These are phyloP conservation scores for Coemansia sp. DNA, from an alignment of 192 early-diverging fungal genomes.

Conservation along the genomic window DNA sequence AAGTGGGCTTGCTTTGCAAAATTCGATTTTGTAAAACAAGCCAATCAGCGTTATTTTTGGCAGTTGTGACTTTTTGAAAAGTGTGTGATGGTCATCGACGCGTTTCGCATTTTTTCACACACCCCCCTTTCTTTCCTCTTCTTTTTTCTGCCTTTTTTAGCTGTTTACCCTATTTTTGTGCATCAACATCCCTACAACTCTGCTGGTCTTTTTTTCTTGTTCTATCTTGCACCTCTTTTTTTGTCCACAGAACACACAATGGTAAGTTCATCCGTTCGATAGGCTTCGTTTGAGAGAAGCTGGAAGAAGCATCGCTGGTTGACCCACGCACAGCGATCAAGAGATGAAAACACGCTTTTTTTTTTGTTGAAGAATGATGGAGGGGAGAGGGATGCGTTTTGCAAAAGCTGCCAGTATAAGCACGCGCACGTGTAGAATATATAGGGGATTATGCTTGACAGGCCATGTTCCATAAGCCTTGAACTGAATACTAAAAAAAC, in stretches of 20 bases:
- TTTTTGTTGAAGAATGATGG: too few species aligned
- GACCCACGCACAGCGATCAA: too few species aligned
- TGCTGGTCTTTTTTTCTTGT: slow-evolving; percentile 1
- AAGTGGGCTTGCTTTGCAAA: too few species aligned
- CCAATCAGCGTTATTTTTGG: not conserved
- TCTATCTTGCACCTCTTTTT: not conserved
- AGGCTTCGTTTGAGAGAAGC: too few species aligned
- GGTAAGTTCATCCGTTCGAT: slow-evolving; percentile 13
- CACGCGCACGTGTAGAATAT: too few species aligned
- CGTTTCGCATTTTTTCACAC: not conserved
- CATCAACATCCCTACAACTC: not conserved
- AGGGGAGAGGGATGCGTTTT: too few species aligned
- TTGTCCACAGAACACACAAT: slow-evolving; percentile 10
- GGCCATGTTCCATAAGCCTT: not conserved
- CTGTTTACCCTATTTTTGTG: not conserved
- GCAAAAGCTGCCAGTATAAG: too few species aligned
- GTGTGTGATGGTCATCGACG: not conserved
- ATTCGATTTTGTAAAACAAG: not conserved
- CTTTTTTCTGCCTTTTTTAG: not conserved
- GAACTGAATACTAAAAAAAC: not conserved
- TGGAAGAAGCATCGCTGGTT: too few species aligned
- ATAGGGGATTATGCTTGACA: not conserved
- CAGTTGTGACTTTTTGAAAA: not conserved
- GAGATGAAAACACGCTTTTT: too few species aligned
- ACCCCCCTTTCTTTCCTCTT: not conserved